Conservation (phyloP, 2,329 filamentous ascomycete genomes). For the Diaporthe sp. region DNA sequence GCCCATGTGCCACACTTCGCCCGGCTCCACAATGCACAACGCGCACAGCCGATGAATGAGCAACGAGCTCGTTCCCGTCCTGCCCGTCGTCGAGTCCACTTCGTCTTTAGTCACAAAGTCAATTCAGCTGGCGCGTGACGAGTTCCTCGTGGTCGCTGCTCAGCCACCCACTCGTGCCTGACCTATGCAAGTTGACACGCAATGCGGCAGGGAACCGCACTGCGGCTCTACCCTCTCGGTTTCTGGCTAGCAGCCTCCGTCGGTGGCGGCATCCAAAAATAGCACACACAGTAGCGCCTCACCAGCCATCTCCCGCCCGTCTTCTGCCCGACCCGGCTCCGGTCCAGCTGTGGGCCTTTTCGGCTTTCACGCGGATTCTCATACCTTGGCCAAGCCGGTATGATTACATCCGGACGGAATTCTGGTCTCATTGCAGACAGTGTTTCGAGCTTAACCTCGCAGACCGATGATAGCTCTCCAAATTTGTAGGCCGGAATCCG, state of each 20-base stretch:
- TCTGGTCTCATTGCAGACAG: not conserved
- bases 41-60: not conserved
- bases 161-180: conserved; percentile 24
- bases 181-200: conserved; percentile 3
- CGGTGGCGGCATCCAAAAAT: conserved; percentile 26
- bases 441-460: not conserved
- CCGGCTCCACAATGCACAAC: not conserved
- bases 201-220: conserved; percentile 3
- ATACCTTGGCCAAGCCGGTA: conserved; percentile 28
- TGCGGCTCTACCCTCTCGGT: conserved; percentile 27
- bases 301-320: conserved; percentile 12
- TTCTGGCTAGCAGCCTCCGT: not conserved
- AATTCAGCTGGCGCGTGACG: conserved; percentile 27
- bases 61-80: not conserved
- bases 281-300: conserved; percentile 45
- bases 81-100: not conserved
- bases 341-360: conserved; percentile 7
- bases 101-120: conserved; percentile 1
- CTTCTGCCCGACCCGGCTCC: conserved; percentile 20
- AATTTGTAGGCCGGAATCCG: not conserved
- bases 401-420: conserved; percentile 5
- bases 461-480: not conserved
- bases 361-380: conserved; percentile 15
- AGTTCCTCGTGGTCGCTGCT: conserved; percentile 17
- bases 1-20: not conserved